Conservation (phyloP, 371 early-diverging fungal genomes). For the Mortierella sp. region DNA sequence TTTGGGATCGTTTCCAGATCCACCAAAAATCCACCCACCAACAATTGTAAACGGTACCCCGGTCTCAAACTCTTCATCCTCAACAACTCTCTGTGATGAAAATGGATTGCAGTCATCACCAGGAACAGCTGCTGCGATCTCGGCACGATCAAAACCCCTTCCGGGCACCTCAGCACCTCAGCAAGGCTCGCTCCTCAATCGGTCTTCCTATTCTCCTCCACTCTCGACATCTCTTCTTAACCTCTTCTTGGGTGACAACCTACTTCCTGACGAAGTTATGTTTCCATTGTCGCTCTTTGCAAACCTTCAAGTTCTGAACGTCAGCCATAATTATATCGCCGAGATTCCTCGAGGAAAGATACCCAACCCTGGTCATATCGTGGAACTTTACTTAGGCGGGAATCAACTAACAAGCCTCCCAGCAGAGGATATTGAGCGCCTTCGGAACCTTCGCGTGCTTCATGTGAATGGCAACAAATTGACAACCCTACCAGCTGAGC, state of each 20-base stretch:
- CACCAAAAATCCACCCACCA: constrained; percentile 33
- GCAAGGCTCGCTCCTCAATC: constrained; percentile 19
- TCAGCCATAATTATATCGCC: constrained; percentile 86
- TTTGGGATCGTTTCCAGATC: constrained; percentile 75
- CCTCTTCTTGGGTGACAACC: constrained; percentile 84
- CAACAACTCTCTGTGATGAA: constrained; percentile 13
- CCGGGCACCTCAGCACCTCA: constrained; percentile 29
- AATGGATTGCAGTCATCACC: neutral
- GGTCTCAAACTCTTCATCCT: constrained; percentile 31
- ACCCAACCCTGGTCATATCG: constrained; percentile 64
- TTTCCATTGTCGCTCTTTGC: constrained; percentile 75
- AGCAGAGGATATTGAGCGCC: constrained; percentile 85
- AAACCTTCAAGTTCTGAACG: constrained; percentile 80
- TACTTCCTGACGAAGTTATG: constrained; percentile 87
- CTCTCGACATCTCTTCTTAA: constrained; percentile 68
- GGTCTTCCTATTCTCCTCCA: constrained; percentile 58
- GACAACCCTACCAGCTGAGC: constrained; percentile 91
- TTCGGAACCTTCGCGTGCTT: constrained; percentile 73
- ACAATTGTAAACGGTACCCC: constrained; percentile 1
- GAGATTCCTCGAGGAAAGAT: constrained; percentile 72
- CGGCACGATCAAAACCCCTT: constrained; percentile 29
- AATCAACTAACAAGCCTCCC: constrained; percentile 88
- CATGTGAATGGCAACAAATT: constrained; percentile 93
- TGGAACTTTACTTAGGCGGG: constrained; percentile 86
- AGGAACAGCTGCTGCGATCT: neutral